Evolutionary conservation across 2,329 filamentous ascomycete genomes (phyloP), one percentile per base, ranked within the genome.

Genomic region (Tolypocladium ophioglossoides): DNA sequence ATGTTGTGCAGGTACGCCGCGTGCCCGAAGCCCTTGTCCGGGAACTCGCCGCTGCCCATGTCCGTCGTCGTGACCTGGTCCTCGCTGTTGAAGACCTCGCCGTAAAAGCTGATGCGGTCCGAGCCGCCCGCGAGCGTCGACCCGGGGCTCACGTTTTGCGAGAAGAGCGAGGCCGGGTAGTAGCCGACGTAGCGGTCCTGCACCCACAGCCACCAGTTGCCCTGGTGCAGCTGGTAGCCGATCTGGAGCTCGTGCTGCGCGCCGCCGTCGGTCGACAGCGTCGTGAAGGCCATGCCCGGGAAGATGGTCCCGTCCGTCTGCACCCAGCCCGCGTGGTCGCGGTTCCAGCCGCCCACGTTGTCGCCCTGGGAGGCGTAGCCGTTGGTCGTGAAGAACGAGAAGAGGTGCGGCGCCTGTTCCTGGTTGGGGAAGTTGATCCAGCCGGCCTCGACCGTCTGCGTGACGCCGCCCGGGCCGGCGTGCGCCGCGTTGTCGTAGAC

Each of bases 31-130:
- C 60, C 59, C 2, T 39, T 24, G 18, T 61, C 59, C 1, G 60
- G 58, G 50, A 60, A 62, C 52, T 59, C 52, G 48, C 60, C 60
- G 48, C 59, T 62, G 35, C 59, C 61, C 61, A 62, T 61, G 38
- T 61, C 58, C 14, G 58, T 61, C 18, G 53, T 58, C 7, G 58
- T 60, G 50, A 58, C 14, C 3, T 34, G n/a, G 11, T 52, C 18
- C 34, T 52, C 58, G 51, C 58, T 58, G 51, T 62, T 61, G 54
- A 54, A 61, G 12, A 62, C 52, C 34, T 62, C 61, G 30, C 59
- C 61, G 40, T 57, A 62, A 12, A 57, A 61, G 50, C 54, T 48
- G 47, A 62, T 57, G 16, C 49, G 30, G 18, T 55, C 50, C 2
- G 59, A 50, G 37, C 58, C 52, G 9, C 20, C 10, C 20, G 53